Evolutionary conservation across 768 basidiomycete species (phyloP), one percentile per base, ranked within the genome.

Genomic region (Tubosaeta sp.): DNA sequence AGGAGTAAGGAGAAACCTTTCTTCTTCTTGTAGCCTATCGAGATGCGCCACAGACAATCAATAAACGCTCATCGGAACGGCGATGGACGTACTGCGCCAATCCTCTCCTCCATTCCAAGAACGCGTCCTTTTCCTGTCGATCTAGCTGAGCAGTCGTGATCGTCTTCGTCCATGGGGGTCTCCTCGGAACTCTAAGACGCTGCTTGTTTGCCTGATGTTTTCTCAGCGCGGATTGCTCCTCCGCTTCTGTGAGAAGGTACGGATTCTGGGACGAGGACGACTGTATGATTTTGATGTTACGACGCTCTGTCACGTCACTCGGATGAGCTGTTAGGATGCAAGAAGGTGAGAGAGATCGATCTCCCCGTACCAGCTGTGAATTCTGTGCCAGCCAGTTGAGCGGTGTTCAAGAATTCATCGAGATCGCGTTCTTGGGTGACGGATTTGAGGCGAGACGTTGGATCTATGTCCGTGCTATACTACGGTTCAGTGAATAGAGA

Each of bases 391-490:
- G 96, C 96, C 48, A 99, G 74, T 60, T 93, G 89, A 10, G 96
- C 96, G 12, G 91, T 96, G 63, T 83, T 94, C 49, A 99, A 70
- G 67, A 99, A 99, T 69, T 94, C 95, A 58, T 97, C 94, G 18
- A 99, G 75, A 73, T 97, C 94, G 49, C 83, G 76, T 71, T 99
- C 95, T 71, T 98, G 94, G 0, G 96, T 99, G 19, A 99, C 84
- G 0, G 95, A 97, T 64, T 86, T 82, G 32, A 99, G 77, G 30
- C 84, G 83, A 47, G 76, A 76, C 7, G 82, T 77, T 11, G 77
- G 67, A 49, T 89, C 86, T 18, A 83, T 45, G 60, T 95, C 92
- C 2, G 88, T 84, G 5, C 82, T 79, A 68, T 87, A 93, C 90
- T 64, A 14, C 13, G 3, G 29, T 18, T 35, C 6, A 16, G 25